Evolutionary conservation across 225 moss, liverwort and hornwort genomes (phyloP), one percentile per base, ranked within the genome.

Genomic region (Pleurozium schreberi): DNA sequence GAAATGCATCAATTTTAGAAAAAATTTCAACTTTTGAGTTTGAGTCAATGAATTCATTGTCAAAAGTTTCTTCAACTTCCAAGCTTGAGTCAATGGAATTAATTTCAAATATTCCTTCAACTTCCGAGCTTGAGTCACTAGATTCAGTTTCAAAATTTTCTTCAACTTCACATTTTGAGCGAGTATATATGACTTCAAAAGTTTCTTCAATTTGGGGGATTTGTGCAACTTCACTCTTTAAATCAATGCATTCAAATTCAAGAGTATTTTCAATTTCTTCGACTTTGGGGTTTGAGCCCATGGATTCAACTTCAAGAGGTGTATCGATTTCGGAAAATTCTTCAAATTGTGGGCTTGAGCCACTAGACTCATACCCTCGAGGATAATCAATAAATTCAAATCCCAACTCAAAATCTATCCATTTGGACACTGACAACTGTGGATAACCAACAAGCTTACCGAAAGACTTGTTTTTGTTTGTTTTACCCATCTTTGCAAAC

Each of bases 151-250:
- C n/a, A n/a, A n/a, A n/a, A n/a, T n/a, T n/a, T n/a, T n/a, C n/a
- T n/a, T n/a, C 69, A 23, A 14, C 25, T 40, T 69, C 23, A 2
- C 0, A 0, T 0, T 5, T 43, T 71, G 14, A 26, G 14, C 42
- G 26, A 25, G 43, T 71, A 9, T 0, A 5, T 9, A 42, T 43
- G 7, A 43, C 5, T 26, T n/a, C 68, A 65, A 65, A 18, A 65
- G 9, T 5, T 65, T 65, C 8, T 65, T 34, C 65, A 36, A 36
- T 36, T 19, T n/a, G n/a, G n/a, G n/a, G n/a, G n/a, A n/a, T n/a
- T n/a, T n/a, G n/a, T n/a, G n/a, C n/a, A n/a, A n/a, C n/a, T n/a
- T n/a, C n/a, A n/a, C n/a, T n/a, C n/a, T n/a, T n/a, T n/a, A n/a
- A n/a, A n/a, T n/a, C n/a, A 15, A 43, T 27, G 27, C 0, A 25